phyloP scores from a whole-genome alignment of 306 rosid genomes.

The Aeschynomene evenia region DNA sequence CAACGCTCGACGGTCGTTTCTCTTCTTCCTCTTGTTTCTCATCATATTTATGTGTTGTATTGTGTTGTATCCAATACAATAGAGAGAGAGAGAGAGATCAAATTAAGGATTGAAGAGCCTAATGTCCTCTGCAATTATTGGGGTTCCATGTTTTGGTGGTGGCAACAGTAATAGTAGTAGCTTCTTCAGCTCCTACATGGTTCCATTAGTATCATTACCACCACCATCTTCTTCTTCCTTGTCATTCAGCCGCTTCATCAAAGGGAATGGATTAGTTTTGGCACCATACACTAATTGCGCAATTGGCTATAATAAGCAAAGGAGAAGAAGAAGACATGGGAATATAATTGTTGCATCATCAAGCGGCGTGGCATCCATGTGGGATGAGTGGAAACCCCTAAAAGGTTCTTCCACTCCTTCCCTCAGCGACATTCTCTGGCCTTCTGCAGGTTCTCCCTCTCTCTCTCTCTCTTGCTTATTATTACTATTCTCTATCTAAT shows the following conservation, averaged over 20 bases:
- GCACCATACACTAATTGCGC: background rate
- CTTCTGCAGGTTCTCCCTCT: slow-evolving; percentile 58
- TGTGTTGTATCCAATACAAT: background rate
- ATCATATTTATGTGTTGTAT: background rate
- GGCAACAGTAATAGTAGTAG: no score
- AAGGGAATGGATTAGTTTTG: background rate
- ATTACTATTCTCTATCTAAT: background rate
- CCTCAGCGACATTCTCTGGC: slow-evolving; percentile 89
- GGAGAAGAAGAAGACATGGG: slow-evolving; percentile 26
- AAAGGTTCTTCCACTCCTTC: slow-evolving; percentile 57
- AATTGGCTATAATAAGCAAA: background rate
- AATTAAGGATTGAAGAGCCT: background rate
- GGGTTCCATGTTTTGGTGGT: background rate
- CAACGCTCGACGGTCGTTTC: slow-evolving; percentile 19
- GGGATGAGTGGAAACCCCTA: slow-evolving; percentile 78
- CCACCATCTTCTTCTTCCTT: background rate
- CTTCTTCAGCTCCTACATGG: slow-evolving; percentile 8
- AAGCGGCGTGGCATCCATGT: slow-evolving; percentile 44
- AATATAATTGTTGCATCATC: slow-evolving; percentile 55
- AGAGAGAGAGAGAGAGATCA: background rate
- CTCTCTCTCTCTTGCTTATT: background rate
- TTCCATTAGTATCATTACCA: background rate
- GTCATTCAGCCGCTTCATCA: slow-evolving; percentile 3
- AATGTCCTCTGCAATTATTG: background rate
- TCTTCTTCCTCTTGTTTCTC: background rate